Evolutionary conservation across 2,329 filamentous ascomycete species (phyloP).

Genomic region (Paradendryphiella salina): DNA sequence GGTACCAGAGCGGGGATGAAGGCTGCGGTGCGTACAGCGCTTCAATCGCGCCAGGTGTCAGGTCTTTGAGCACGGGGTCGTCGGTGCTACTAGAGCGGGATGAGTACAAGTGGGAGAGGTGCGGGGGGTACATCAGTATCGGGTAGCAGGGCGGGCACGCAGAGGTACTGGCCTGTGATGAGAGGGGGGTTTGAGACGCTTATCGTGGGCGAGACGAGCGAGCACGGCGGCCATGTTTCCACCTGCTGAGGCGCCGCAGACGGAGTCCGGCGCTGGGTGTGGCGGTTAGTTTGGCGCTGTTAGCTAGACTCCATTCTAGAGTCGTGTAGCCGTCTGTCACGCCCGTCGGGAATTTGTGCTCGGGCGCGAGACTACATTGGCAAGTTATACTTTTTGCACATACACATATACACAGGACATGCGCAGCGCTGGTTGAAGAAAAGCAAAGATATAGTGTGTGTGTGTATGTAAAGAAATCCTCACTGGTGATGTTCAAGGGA

Average conservation of each 20-base stretch:
- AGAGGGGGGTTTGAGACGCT: conserved; percentile 47
- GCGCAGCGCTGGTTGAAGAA: background rate
- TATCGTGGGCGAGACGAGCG: conserved; percentile 50
- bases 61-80: conserved; percentile 31
- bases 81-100: conserved; percentile 39
- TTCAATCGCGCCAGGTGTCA: conserved; percentile 18
- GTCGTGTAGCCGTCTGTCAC: conserved; percentile 56
- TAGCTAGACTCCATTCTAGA: conserved; percentile 48
- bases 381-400: no score
- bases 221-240: conserved; percentile 58
- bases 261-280: conserved; percentile 52
- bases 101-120: conserved; percentile 47
- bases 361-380: conserved; percentile 52
- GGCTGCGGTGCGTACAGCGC: conserved; percentile 34
- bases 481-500: conserved; percentile 22
- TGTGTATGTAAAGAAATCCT: conserved; percentile 29
- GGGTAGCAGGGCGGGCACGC: conserved; percentile 53
- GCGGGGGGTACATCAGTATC: conserved; percentile 46
- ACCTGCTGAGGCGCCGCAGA: conserved; percentile 57
- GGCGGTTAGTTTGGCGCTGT: conserved; percentile 40
- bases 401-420: no score
- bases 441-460: no score
- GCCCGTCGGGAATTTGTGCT: conserved; percentile 54
- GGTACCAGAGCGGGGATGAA: conserved; percentile 36
- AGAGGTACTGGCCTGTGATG: conserved; percentile 54